phyloP scores from a whole-genome alignment of 225 moss, liverwort and hornwort species.

The Lunularia cruciata region DNA sequence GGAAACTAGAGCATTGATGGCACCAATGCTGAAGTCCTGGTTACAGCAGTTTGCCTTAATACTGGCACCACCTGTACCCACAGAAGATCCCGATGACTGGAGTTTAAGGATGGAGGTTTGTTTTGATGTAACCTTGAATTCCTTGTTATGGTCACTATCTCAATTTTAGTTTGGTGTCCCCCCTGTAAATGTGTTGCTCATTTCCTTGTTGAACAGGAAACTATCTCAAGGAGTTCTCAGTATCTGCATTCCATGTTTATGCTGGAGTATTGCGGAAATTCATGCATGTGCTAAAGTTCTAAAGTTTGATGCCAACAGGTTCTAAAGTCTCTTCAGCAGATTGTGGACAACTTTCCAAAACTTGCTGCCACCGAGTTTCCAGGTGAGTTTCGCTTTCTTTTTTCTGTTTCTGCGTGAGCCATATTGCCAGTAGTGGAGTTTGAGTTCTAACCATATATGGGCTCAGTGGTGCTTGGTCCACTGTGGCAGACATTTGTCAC shows the following conservation, averaged over 20 bases:
- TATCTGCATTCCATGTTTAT: background rate
- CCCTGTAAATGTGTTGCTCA: too few relatives aligned
- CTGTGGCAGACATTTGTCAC: slow-evolving; percentile 93
- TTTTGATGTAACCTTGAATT: background rate
- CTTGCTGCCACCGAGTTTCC: slow-evolving; percentile 81
- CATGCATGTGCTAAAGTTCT: background rate
- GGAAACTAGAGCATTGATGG: slow-evolving; percentile 69
- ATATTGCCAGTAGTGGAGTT: background rate
- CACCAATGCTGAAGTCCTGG: slow-evolving; percentile 90
- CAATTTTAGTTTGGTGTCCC: too few relatives aligned
- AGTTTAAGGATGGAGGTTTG: slow-evolving; percentile 84
- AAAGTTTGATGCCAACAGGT: slow-evolving; percentile 44
- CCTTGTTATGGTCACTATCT: too few relatives aligned
- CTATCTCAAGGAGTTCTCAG: background rate
- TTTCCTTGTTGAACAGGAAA: too few relatives aligned
- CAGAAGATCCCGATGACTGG: slow-evolving; percentile 88
- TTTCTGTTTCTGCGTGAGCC: background rate
- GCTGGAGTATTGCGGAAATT: too few relatives aligned
- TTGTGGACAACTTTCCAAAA: slow-evolving; percentile 83
- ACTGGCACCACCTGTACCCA: slow-evolving; percentile 64
- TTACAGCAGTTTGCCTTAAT: slow-evolving; percentile 76
- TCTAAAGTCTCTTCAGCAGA: slow-evolving; percentile 77
- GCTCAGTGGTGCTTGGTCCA: slow-evolving; percentile 80
- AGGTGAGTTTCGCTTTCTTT: slow-evolving; percentile 40
- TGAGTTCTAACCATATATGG: slow-evolving; percentile 19